Conservation (phyloP, 1,284 basidiomycete species). For the Papiliotrema flavescens region DNA sequence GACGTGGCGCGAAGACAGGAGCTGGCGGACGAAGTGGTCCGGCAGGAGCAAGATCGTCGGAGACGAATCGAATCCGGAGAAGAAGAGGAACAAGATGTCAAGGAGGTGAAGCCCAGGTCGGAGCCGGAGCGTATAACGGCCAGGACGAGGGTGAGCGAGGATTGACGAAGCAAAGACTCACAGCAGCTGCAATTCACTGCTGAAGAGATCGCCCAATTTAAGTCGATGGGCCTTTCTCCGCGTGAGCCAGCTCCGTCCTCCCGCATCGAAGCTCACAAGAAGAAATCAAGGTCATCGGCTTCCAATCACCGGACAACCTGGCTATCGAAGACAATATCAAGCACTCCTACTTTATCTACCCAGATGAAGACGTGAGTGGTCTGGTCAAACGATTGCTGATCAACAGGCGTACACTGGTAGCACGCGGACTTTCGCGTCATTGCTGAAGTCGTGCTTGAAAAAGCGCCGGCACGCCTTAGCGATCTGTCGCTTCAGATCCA, state of each 20-base stretch:
- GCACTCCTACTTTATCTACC: slow-evolving; percentile 87
- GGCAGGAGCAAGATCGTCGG: slow-evolving; percentile 28
- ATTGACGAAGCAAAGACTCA: background rate
- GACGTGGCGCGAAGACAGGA: slow-evolving; percentile 17
- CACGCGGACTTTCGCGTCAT: slow-evolving; percentile 82
- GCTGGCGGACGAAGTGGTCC: slow-evolving; percentile 28
- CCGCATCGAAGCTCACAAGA: background rate
- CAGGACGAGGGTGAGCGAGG: slow-evolving; percentile 46
- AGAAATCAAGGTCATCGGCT: slow-evolving; percentile 82
- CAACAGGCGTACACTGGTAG: slow-evolving; percentile 74
- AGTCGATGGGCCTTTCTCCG: slow-evolving; percentile 70
- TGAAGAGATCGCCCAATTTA: slow-evolving; percentile 78
- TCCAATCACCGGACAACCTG: slow-evolving; percentile 71
- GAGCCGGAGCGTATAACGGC: slow-evolving; percentile 25
- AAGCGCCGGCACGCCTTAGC: slow-evolving; percentile 80
- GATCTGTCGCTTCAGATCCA: slow-evolving; percentile 66
- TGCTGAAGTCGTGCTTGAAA: slow-evolving; percentile 76
- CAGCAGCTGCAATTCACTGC: slow-evolving; percentile 72
- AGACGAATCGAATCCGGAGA: slow-evolving; percentile 52
- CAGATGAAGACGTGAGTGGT: slow-evolving; percentile 71
- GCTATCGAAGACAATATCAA: slow-evolving; percentile 84
- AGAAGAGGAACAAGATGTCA: slow-evolving; percentile 14
- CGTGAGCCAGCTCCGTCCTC: slow-evolving; percentile 51
- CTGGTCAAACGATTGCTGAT: background rate
- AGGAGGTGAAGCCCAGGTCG: slow-evolving; percentile 5